phyloP scores from a whole-genome alignment of 2,329 filamentous ascomycete species.

The Cryphonectria japonica region DNA sequence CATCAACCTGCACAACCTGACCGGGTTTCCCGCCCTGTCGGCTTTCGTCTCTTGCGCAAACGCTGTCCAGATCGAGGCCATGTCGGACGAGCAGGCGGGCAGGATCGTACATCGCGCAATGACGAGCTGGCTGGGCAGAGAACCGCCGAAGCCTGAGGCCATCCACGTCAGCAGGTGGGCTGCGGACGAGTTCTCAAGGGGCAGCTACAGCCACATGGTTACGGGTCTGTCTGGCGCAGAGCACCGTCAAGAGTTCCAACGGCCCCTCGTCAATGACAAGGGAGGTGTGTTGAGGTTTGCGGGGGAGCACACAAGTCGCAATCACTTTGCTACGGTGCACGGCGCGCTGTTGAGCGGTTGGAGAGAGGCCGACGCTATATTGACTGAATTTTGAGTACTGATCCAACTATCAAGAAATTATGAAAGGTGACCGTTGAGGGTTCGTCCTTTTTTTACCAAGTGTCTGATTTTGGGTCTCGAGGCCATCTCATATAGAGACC shows the following conservation, averaged over 20 bases:
- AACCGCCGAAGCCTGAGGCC: not conserved
- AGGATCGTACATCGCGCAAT: constrained; percentile 12
- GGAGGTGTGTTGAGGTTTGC: constrained; percentile 19
- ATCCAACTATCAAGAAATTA: not conserved
- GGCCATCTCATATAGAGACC: not conserved
- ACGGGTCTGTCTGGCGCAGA: constrained; percentile 11
- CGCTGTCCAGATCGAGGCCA: constrained; percentile 4
- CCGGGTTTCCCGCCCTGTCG: constrained; percentile 21
- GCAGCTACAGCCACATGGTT: constrained; percentile 23
- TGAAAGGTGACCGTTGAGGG: not conserved
- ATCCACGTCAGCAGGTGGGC: constrained; percentile 20
- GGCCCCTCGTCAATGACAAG: constrained; percentile 3
- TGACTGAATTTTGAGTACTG: not conserved
- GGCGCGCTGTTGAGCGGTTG: constrained; percentile 20
- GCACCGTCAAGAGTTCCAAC: constrained; percentile 20
- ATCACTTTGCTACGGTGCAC: constrained; percentile 24
- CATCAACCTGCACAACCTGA: constrained; percentile 20
- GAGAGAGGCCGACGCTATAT: constrained; percentile 20
- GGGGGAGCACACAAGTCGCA: constrained; percentile 20
- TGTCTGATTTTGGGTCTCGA: not conserved
- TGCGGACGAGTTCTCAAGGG: constrained; percentile 17
- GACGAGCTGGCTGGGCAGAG: constrained; percentile 17
- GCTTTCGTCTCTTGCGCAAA: constrained; percentile 24
- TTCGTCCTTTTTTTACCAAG: not conserved
- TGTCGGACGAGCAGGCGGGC: constrained; percentile 21